Evolutionary conservation across 2,329 filamentous ascomycete species (phyloP).

Genomic region (Diaporthe helianthi): DNA sequence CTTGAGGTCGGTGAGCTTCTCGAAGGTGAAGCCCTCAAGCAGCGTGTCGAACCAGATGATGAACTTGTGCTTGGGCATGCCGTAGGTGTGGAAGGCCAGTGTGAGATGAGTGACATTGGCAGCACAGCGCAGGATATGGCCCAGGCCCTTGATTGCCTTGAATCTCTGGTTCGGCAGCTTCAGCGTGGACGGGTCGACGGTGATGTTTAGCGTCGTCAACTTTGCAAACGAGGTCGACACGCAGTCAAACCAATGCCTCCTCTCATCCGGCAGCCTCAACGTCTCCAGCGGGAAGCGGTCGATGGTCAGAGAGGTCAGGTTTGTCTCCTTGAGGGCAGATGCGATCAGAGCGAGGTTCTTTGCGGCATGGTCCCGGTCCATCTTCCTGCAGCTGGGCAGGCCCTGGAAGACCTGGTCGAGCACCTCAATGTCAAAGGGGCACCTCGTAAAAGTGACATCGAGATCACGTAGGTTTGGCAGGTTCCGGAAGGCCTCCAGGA

Average conservation of each 20-base stretch:
- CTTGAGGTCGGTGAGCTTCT: slow-evolving; percentile 49
- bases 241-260: slow-evolving; percentile 51
- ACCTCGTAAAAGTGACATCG: slow-evolving; percentile 50
- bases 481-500: slow-evolving; percentile 48
- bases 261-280: slow-evolving; percentile 47
- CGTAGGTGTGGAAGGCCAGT: slow-evolving; percentile 51
- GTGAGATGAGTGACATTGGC: slow-evolving; percentile 47
- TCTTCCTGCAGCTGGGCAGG: slow-evolving; percentile 48
- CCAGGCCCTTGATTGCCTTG: slow-evolving; percentile 52
- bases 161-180: slow-evolving; percentile 47
- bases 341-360: slow-evolving; percentile 50
- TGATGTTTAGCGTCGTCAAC: slow-evolving; percentile 49
- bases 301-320: slow-evolving; percentile 48
- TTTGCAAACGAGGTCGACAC: slow-evolving; percentile 47
- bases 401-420: slow-evolving; percentile 47
- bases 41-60: slow-evolving; percentile 50
- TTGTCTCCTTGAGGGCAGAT: slow-evolving; percentile 46
- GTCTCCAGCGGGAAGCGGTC: slow-evolving; percentile 54
- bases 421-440: slow-evolving; percentile 48
- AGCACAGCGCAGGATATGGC: slow-evolving; percentile 50
- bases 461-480: slow-evolving; percentile 50
- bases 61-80: slow-evolving; percentile 49
- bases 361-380: slow-evolving; percentile 47
- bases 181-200: slow-evolving; percentile 49
- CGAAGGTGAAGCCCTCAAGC: slow-evolving; percentile 47